Conservation (phyloP, 1,284 basidiomycete genomes). For the Neonothopanus nambi region DNA sequence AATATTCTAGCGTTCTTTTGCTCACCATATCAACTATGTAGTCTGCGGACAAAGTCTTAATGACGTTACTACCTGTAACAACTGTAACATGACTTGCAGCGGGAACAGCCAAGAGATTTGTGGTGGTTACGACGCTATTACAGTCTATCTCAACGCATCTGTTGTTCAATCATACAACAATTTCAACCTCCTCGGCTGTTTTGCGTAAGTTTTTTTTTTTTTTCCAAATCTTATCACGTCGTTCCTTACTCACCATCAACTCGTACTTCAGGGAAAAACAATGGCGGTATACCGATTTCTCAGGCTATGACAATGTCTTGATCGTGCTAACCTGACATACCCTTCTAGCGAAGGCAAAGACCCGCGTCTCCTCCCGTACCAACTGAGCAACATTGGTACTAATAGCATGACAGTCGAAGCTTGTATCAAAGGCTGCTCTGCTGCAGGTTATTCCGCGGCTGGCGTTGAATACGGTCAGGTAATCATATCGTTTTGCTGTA, state of each 20-base stretch:
- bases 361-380: neutral
- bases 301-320: too few species aligned
- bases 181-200: neutral
- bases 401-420: constrained; percentile 4
- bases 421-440: neutral
- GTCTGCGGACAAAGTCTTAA: neutral
- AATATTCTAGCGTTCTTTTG: too few species aligned
- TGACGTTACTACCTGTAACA: neutral
- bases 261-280: neutral
- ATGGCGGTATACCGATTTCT: neutral
- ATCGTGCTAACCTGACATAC: neutral
- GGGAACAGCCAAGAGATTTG: constrained; percentile 1
- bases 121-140: neutral
- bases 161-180: neutral
- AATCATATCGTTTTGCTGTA: neutral
- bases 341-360: neutral
- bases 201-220: neutral
- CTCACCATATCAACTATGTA: neutral
- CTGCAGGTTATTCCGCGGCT: neutral
- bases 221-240: neutral
- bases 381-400: neutral
- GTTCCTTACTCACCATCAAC: neutral
- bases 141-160: constrained; percentile 1
- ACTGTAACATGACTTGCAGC: neutral
- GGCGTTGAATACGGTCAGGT: constrained; percentile 5